Evolutionary conservation across 1,139 yeast genomes (phyloP).

Genomic region (Saccharomycopsis hybrid): DNA sequence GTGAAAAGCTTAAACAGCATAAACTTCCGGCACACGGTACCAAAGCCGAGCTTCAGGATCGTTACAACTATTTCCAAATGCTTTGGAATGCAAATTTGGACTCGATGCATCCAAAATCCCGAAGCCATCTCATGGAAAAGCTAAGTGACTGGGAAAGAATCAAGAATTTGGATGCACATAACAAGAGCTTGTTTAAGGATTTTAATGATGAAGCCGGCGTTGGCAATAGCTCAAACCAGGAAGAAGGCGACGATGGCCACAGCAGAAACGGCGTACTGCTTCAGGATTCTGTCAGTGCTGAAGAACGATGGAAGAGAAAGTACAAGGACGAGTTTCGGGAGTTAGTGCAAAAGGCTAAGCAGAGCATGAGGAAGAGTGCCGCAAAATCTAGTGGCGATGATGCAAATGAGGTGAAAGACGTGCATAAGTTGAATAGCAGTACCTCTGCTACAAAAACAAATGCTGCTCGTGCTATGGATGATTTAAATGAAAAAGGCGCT

Average conservation of each 20-base stretch:
- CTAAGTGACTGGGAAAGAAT: conserved; percentile 11
- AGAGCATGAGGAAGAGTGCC: background rate
- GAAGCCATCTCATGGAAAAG: conserved; percentile 2
- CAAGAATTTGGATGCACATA: conserved; percentile 7
- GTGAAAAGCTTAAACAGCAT: conserved; percentile 9
- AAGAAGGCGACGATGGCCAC: background rate
- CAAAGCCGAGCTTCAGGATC: conserved; percentile 6
- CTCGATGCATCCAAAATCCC: conserved; percentile 8
- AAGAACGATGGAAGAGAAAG: conserved; percentile 2
- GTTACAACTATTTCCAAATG: conserved; percentile 9
- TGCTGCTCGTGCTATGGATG: too few species aligned
- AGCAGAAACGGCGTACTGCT: too few species aligned
- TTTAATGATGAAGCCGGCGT: background rate
- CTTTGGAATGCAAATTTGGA: conserved; percentile 17
- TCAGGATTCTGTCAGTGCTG: background rate
- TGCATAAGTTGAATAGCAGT: too few species aligned
- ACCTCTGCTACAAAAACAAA: too few species aligned
- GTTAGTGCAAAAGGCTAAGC: conserved; percentile 4
- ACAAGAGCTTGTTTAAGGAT: too few species aligned
- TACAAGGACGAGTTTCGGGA: conserved; percentile 7
- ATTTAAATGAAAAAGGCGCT: too few species aligned
- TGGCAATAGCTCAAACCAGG: background rate
- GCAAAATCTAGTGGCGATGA: too few species aligned
- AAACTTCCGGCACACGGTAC: conserved; percentile 6
- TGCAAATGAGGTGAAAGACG: too few species aligned